Percentiles rank a stretch among this genome's conserved stretches.
These are phyloP conservation scores for Orobanche coerulescens DNA, from an alignment of 257 asterid genomes.

Conservation along the genomic window DNA sequence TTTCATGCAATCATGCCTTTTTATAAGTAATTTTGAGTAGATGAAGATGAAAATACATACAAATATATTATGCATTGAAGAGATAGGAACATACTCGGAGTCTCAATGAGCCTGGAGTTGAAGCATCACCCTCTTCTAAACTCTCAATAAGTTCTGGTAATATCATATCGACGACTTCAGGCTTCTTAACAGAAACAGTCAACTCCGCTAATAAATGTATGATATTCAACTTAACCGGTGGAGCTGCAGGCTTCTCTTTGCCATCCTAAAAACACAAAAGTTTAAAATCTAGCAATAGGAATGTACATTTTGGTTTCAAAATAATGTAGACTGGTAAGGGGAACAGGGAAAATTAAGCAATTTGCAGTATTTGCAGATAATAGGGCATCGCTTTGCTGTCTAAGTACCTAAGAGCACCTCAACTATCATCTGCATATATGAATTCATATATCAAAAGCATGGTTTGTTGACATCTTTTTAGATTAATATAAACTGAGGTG, in stretches of 20 bases:
- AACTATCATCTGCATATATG: constrained; percentile 10
- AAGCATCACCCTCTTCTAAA: constrained; percentile 98
- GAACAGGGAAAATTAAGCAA: background rate
- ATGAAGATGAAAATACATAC: constrained; percentile 15
- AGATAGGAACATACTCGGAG: constrained; percentile 58
- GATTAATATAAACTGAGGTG: constrained; percentile 8
- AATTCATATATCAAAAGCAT: background rate
- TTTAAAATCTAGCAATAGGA: constrained; percentile 16
- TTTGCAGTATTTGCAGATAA: constrained; percentile 17
- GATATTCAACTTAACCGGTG: constrained; percentile 75
- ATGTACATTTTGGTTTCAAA: constrained; percentile 12
- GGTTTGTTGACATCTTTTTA: background rate
- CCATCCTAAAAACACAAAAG: constrained; percentile 54
- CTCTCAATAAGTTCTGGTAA: constrained; percentile 89
- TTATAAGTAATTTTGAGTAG: constrained; percentile 1
- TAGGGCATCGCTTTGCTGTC: background rate
- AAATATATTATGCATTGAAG: constrained; percentile 11
- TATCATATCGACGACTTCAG: constrained; percentile 94
- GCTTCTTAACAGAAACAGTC: constrained; percentile 63
- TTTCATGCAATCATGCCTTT: constrained; percentile 11
- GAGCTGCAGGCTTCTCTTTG: constrained; percentile 62
- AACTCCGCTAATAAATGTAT: constrained; percentile 83
- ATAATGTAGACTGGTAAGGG: constrained; percentile 5
- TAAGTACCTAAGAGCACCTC: constrained; percentile 12
- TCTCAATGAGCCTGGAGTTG: constrained; percentile 78